These are phyloP conservation scores for Dryadomyces sulphureus DNA, from an alignment of 2,329 filamentous ascomycete genomes.

Conservation along the genomic window DNA sequence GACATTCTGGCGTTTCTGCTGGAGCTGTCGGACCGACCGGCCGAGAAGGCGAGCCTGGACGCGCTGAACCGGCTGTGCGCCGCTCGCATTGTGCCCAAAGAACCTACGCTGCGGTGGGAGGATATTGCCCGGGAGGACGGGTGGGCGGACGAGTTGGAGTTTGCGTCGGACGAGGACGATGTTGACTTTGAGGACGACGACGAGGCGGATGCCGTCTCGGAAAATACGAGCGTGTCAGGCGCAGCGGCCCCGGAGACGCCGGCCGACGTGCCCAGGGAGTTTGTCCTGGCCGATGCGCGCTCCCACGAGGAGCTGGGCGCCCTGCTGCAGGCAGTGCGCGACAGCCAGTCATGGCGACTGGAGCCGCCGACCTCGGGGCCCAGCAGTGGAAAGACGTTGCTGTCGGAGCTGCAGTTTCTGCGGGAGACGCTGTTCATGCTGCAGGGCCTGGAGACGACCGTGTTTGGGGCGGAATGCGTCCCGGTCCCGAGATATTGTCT, in stretches of 20 bases:
- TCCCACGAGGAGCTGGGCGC: conserved; percentile 16
- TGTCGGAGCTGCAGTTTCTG: conserved; percentile 59
- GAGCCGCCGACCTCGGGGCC: not conserved
- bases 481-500: conserved; percentile 30
- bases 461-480: conserved; percentile 40
- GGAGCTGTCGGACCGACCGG: conserved; percentile 67
- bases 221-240: conserved; percentile 10
- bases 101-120: conserved; percentile 53
- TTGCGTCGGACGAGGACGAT: conserved; percentile 28
- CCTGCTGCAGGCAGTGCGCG: conserved; percentile 21
- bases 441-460: conserved; percentile 56
- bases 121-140: conserved; percentile 67
- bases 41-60: conserved; percentile 50
- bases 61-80: conserved; percentile 42
- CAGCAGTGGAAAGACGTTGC: not conserved
- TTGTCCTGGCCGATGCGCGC: conserved; percentile 11
- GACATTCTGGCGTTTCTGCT: conserved; percentile 69
- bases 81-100: conserved; percentile 24
- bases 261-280: conserved; percentile 13
- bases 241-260: conserved; percentile 1
- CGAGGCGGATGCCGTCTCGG: conserved; percentile 24
- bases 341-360: conserved; percentile 35
- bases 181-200: conserved; percentile 55
- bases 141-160: conserved; percentile 43
- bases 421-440: conserved; percentile 80